Evolutionary conservation across 2,329 filamentous ascomycete genomes (phyloP).

Genomic region (Ophiostoma perfectum): DNA sequence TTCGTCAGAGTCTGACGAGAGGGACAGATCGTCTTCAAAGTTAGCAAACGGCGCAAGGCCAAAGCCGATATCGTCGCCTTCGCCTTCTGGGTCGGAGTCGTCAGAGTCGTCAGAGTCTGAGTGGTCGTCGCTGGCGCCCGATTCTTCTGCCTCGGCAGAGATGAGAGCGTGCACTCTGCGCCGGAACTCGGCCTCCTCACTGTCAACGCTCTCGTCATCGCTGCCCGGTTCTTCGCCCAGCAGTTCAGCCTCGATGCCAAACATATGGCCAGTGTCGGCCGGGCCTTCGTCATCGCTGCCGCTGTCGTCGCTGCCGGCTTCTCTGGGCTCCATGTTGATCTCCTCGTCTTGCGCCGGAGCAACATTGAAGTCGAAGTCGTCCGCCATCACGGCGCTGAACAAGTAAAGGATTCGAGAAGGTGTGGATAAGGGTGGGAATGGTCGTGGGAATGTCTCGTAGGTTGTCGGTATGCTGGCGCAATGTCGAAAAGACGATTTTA

Average conservation of each 20-base stretch:
- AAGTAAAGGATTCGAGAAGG: too few species aligned
- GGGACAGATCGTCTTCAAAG: background rate
- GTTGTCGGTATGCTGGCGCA: background rate
- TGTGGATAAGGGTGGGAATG: background rate
- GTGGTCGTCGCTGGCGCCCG: conserved; percentile 26
- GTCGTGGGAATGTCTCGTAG: background rate
- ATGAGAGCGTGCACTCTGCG: conserved; percentile 4
- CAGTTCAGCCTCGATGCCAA: background rate
- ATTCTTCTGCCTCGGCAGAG: conserved; percentile 1
- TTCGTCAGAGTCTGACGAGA: background rate
- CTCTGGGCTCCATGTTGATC: background rate
- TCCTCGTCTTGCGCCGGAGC: conserved; percentile 13
- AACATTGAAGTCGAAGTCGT: conserved; percentile 10
- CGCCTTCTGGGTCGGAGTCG: conserved; percentile 13
- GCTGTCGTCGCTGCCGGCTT: conserved; percentile 6
- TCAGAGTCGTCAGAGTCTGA: conserved; percentile 19
- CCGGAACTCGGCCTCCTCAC: conserved; percentile 11
- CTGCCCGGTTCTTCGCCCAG: background rate
- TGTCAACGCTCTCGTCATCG: conserved; percentile 10
- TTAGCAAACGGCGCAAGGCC: background rate
- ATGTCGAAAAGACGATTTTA: background rate
- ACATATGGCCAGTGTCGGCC: background rate
- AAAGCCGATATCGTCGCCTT: background rate
- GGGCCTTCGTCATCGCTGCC: background rate
- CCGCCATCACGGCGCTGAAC: background rate